Conservation (phyloP, 106 monocot genomes). For the Dendrobium officinale region DNA sequence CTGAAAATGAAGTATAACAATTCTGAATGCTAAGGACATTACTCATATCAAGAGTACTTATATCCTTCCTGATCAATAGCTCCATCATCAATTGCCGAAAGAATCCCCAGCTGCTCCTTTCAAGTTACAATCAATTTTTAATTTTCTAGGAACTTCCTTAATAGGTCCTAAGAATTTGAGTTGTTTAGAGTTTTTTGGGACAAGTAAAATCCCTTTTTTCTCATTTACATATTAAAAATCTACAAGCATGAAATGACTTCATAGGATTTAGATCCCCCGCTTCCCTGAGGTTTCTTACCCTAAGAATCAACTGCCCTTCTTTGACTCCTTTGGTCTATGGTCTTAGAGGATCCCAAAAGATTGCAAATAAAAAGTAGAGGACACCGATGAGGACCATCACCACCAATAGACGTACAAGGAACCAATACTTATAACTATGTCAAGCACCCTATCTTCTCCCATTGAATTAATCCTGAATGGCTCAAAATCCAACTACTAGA, state of each 20-base stretch:
- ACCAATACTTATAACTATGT: conserved; percentile 97
- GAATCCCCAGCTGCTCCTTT: no score
- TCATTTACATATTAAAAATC: conserved; percentile 18
- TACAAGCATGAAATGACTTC: conserved; percentile 16
- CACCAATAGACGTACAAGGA: conserved; percentile 82
- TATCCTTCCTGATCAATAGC: no score
- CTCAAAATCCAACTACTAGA: not conserved
- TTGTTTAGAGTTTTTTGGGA: no score
- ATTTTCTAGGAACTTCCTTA: no score
- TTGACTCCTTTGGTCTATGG: conserved; percentile 70
- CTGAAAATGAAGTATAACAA: no score
- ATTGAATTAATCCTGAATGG: conserved; percentile 6
- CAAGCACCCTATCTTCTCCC: conserved; percentile 91
- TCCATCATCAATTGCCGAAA: no score
- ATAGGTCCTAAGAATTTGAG: no score
- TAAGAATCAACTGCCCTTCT: conserved; percentile 54
- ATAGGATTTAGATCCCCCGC: conserved; percentile 14
- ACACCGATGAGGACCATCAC: conserved; percentile 98
- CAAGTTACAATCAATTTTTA: no score
- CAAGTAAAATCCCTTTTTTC: conserved; percentile 87
- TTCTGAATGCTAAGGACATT: no score
- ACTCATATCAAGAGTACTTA: no score
- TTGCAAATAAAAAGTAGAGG: conserved; percentile 93
- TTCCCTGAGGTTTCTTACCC: conserved; percentile 19
- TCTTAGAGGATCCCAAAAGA: conserved; percentile 74